Base-by-base conservation (phyloP, 2,329 filamentous ascomycete genomes). In the Emergomyces pasteurianus region DNA sequence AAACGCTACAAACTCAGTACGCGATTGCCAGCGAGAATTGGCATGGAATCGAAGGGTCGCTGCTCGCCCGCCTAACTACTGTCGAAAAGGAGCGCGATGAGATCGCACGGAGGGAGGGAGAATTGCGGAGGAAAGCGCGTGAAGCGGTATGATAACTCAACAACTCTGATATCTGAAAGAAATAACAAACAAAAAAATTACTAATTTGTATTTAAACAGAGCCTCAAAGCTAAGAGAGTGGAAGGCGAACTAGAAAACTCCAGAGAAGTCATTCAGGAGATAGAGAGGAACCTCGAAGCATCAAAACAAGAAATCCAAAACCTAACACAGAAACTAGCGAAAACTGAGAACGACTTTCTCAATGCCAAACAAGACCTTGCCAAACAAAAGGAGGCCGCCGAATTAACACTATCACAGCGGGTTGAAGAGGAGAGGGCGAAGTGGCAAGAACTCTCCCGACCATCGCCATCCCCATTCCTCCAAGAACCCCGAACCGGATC, bases 1-100 rank as follows among this genome's bases (percentile, higher is more conserved):
- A 99, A 77, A 96, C 90, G 0, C 77, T 99, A 43, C 94, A 99
- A 74, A 94, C 89, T 7, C 95, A 99, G 72, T 96, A 99, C 74
- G 86, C 91, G 0, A 86, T 95, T 60, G 94, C 94, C 1, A 94
- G 90, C 66, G 90, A 95, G 70, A 99, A 99, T 68, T 99, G 95
- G 94, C 92, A 96, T 71, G 90, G 91, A 0, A 95, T 99, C 63
- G 92, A 99, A 73, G 84, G 88, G 10, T 95, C 89, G 2, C 76
- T 99, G 38, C 82, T 92, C 58, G 85, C 89, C 26, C 84, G 92
- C 61, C 81, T 94, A 12, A 81, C 86, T 3, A 86, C 79, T 57
- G 79, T 97, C 10, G 94, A 99, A 72, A 94, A 88, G 71, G 95
- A 99, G 73, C 85, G 90, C 60, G 92, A 97, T 69, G 94, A 99